Conservation (phyloP, 306 rosid species). For the Ochetophila trinervis region DNA sequence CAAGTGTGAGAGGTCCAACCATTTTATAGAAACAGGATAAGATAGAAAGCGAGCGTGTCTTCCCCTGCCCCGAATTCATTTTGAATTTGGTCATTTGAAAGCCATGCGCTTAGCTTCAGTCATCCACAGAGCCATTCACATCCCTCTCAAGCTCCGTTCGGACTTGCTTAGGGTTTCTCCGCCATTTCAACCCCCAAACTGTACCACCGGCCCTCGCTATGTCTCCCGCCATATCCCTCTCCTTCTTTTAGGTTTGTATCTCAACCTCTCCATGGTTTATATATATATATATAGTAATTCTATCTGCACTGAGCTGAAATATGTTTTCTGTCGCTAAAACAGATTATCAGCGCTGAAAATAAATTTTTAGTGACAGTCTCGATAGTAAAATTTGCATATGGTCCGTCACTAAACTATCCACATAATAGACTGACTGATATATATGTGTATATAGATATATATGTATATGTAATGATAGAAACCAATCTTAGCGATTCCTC, state of each 20-base stretch:
- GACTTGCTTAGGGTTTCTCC: constrained; percentile 26
- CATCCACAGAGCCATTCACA: constrained; percentile 38
- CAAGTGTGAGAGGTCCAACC: no score
- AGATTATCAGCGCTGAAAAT: no score
- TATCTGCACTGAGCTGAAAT: not conserved
- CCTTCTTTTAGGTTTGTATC: constrained; percentile 42
- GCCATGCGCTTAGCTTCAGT: constrained; percentile 68
- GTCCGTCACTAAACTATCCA: no score
- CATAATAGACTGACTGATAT: no score
- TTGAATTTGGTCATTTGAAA: not conserved
- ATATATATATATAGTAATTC: not conserved
- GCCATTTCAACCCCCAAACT: constrained; percentile 34
- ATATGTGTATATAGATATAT: not conserved
- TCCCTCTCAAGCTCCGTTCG: constrained; percentile 30
- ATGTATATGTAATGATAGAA: not conserved
- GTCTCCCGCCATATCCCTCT: constrained; percentile 27
- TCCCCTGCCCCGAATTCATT: not conserved
- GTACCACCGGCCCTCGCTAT: constrained; percentile 21
- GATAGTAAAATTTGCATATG: no score
- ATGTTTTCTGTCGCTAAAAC: no score
- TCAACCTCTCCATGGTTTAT: not conserved
- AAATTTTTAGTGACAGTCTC: no score
- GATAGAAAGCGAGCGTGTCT: not conserved
- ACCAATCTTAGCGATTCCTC: constrained; percentile 12
- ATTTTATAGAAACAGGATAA: constrained; percentile 12